Evolutionary conservation across 306 rosid genomes (phyloP).

Genomic region (Dryas octopetala): DNA sequence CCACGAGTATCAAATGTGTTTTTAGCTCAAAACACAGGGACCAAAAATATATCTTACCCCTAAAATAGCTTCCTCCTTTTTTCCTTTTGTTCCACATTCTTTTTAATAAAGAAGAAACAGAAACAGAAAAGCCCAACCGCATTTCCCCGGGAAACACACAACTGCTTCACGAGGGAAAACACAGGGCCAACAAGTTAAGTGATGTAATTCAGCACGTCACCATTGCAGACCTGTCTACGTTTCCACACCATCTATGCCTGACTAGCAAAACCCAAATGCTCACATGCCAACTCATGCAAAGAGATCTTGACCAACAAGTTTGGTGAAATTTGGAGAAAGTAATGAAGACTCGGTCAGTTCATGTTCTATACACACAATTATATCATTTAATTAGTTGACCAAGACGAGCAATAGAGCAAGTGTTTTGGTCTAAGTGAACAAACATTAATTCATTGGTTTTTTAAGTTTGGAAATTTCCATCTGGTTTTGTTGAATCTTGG

Average conservation of each 20-base stretch:
- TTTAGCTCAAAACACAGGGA: too few species aligned
- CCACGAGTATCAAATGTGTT: too few species aligned
- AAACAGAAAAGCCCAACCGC: neutral
- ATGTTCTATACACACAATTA: neutral
- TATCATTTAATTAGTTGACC: neutral
- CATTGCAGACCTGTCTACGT: conserved; percentile 1
- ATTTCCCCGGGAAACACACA: conserved; percentile 5
- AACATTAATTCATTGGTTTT: neutral
- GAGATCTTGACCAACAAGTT: neutral
- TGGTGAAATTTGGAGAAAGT: neutral
- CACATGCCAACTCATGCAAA: neutral
- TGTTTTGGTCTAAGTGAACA: neutral
- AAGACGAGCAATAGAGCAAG: neutral
- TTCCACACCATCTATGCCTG: neutral
- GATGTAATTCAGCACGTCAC: neutral
- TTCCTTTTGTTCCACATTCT: neutral
- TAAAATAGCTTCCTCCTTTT: neutral
- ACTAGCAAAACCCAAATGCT: neutral
- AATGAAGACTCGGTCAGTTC: neutral
- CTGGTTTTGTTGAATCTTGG: conserved; percentile 22
- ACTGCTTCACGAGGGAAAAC: conserved; percentile 21
- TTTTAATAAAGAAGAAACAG: neutral
- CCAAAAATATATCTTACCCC: too few species aligned
- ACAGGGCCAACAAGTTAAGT: neutral
- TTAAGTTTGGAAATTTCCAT: neutral